Evolutionary conservation across 768 basidiomycete genomes (phyloP), one percentile per base, ranked within the genome.

Genomic region (Mycena pura): DNA sequence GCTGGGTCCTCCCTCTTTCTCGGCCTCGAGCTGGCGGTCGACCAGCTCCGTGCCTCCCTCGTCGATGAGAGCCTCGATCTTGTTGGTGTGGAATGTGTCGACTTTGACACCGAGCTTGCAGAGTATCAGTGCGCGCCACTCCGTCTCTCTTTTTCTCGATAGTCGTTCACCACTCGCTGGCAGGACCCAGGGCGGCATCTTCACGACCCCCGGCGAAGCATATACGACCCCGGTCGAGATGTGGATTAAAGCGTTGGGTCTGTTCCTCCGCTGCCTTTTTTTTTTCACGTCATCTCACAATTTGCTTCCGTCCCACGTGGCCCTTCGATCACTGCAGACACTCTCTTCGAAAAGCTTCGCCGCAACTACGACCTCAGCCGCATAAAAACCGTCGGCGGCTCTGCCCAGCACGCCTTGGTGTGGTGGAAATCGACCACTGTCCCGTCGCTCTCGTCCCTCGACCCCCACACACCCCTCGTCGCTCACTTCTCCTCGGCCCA

Each of bases 141-240:
- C 48, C 43, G 38, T 31, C 63, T 46, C 17, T 58, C 51, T 55
- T 31, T 44, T 48, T 53, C 65, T 69, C 67, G 57, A 47, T 64
- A 31, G 29, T 28, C 51, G 27, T 53, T 66, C 28, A 54, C 60
- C 47, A 34, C 46, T 64, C 53, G 36, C 57, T 32, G 22, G 15
- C 71, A 94, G 93, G 72, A 95, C 92, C 1, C 89, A 91, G 61
- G 91, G 91, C 45, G 93, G 93, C 6, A 90, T 94, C 59, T 93
- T 93, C 74, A 93, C 90, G 41, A 91, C 90, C 0, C 89, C 90
- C 5, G 91, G 91, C 28, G 92, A 94, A 74, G 91, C 91, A 22
- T 93, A 90, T 71, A 93, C 91, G 36, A 93, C 92, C 7, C 92
- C 93, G 2, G 84, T 95, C 44, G 92, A 95, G 69, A 92, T 94